A percentile compares a stretch with the other conserved stretches of the same genome.
Conservation (phyloP, 148 eudicot species). For the Selenicereus undatus region DNA sequence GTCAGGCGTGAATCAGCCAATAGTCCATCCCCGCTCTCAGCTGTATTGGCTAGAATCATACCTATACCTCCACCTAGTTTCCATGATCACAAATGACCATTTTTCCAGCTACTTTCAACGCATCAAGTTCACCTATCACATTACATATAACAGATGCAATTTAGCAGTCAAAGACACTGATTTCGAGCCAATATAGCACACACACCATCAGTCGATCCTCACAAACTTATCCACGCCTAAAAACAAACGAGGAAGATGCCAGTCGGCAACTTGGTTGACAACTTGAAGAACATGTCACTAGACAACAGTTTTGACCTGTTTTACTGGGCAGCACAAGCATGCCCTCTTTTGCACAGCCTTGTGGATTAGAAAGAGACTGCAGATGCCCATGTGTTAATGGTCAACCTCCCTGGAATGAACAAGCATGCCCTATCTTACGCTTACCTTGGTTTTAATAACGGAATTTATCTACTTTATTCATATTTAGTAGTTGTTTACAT, state of each 20-base stretch:
- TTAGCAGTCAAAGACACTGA: neutral
- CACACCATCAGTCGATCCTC: neutral
- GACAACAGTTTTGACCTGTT: neutral
- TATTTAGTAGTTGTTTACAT: too few relatives aligned
- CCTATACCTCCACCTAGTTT: slow-evolving; percentile 70
- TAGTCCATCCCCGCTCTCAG: slow-evolving; percentile 78
- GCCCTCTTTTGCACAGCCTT: neutral
- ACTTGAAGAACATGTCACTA: slow-evolving; percentile 5
- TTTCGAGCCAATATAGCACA: neutral
- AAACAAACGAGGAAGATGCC: neutral
- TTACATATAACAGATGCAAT: neutral
- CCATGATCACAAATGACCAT: slow-evolving; percentile 90
- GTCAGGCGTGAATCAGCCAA: slow-evolving; percentile 78
- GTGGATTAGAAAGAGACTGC: slow-evolving; percentile 25
- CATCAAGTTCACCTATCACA: slow-evolving; percentile 47
- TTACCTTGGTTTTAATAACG: too few relatives aligned
- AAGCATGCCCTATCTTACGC: too few relatives aligned
- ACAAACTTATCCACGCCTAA: neutral
- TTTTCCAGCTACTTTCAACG: slow-evolving; percentile 63
- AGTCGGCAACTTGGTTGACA: neutral
- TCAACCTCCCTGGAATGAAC: slow-evolving; percentile 23
- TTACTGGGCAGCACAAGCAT: slow-evolving; percentile 1
- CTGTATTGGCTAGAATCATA: slow-evolving; percentile 73
- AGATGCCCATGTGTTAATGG: slow-evolving; percentile 13
- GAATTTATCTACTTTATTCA: too few relatives aligned